Evolutionary conservation across 179 eudicot genomes (phyloP), one percentile per base, ranked within the genome.

Genomic region (Heliamphora ciliata): DNA sequence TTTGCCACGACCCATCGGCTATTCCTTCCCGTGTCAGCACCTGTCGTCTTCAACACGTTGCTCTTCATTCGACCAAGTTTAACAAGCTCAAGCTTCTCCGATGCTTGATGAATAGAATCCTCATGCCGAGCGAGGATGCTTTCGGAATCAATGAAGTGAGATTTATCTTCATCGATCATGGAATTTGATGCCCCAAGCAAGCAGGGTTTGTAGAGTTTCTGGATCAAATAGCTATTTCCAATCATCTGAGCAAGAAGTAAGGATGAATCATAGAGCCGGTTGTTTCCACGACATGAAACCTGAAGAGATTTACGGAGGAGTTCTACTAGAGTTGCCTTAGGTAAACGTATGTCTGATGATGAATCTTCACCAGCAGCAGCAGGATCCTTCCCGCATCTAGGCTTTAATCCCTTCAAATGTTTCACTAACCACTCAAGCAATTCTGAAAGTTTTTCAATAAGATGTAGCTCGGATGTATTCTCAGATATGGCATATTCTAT

Each of bases 1-100:
- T 90, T 90, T 15, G 87, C 89, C 76, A 90, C 81, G n/a, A 80
- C 68, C 98, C 98, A 95, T 80, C 82, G 82, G 69, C 67, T 82
- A 31, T 78, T 81, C 13, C 61, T 83, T 71, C 68, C 85, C n/a
- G 54, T 13, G 78, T 61, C 82, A 4, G 72, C 75, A 8, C 81
- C 83, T 18, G 60, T 54, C 15, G 82, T 66, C 70, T 75, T 83
- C 48, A 67, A 56, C 77, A 79, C 46, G 51, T 70, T 84, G 71
- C 83, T 87, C 76, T 87, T 80, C 74, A 44, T 31, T 79, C 73
- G 84, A 13, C 63, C 77, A 64, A 10, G 87, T 87, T 89, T 92
- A 31, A 91, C 58, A 13, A 60, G 48, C 81, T 86, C 88, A 67
- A 93, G 82, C 74, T 86, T 90, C 67, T 84, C 83, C 56, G 88